phyloP scores from a whole-genome alignment of 2,329 filamentous ascomycete genomes.

The Epichloe sibirici region DNA sequence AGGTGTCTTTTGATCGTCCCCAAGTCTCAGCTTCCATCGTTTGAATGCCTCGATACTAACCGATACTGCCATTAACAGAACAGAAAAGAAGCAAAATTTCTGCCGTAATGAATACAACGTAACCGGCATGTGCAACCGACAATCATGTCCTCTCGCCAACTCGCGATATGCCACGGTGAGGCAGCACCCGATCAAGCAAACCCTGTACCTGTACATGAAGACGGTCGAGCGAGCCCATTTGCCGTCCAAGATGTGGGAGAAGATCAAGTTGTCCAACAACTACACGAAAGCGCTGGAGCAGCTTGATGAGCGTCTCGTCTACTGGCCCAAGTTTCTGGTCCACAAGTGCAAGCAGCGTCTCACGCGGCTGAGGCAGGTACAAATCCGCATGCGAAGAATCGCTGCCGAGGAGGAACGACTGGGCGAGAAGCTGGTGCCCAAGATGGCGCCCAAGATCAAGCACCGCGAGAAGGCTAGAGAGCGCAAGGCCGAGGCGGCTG shows the following conservation, averaged over 20 bases:
- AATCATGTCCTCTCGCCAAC: slow-evolving; percentile 85
- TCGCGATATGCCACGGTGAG: slow-evolving; percentile 87
- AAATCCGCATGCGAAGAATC: slow-evolving; percentile 65
- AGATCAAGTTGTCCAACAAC: slow-evolving; percentile 79
- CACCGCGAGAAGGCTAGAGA: slow-evolving; percentile 64
- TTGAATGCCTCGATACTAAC: slow-evolving; percentile 16
- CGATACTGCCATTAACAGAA: slow-evolving; percentile 35
- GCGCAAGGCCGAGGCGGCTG: slow-evolving; percentile 66
- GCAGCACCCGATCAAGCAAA: slow-evolving; percentile 66
- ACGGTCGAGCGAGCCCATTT: slow-evolving; percentile 80
- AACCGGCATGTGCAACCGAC: slow-evolving; percentile 69
- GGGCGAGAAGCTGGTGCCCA: slow-evolving; percentile 78
- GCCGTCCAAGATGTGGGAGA: slow-evolving; percentile 89
- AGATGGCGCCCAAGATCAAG: slow-evolving; percentile 80
- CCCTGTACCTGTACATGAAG: slow-evolving; percentile 94
- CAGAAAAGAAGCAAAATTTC: slow-evolving; percentile 79
- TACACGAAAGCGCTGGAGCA: slow-evolving; percentile 82
- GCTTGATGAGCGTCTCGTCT: slow-evolving; percentile 74
- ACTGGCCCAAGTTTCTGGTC: slow-evolving; percentile 87
- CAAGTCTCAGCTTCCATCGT: background rate
- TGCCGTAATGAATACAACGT: slow-evolving; percentile 93
- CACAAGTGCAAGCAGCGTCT: slow-evolving; percentile 96
- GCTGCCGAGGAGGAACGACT: slow-evolving; percentile 82
- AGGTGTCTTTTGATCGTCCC: background rate
- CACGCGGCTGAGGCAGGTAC: slow-evolving; percentile 83